Conservation (phyloP, 345 rosid species). For the Dovyalis caffra region DNA sequence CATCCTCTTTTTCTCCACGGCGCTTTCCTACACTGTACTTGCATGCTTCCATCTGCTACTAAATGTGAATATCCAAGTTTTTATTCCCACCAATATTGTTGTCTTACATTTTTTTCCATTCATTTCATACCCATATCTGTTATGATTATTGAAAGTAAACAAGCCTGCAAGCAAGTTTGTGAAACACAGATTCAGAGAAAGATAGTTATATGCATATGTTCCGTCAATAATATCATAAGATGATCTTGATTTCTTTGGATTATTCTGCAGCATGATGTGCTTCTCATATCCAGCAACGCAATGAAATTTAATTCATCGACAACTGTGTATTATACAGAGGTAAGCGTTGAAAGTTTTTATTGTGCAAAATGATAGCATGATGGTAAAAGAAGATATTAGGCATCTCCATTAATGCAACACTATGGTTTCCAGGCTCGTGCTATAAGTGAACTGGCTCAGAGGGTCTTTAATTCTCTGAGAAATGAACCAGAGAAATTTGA, state of each 20-base stretch:
- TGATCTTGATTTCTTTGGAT: background rate
- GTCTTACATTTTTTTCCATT: background rate
- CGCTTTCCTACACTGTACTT: background rate
- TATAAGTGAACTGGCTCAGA: constrained; percentile 12
- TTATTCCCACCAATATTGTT: too few relatives aligned
- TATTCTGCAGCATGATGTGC: constrained; percentile 30
- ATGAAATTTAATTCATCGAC: constrained; percentile 24
- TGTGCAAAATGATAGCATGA: background rate
- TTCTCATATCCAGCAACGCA: constrained; percentile 30
- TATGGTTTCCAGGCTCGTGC: constrained; percentile 21
- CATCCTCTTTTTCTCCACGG: background rate
- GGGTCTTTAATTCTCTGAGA: constrained; percentile 13
- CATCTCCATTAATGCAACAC: background rate
- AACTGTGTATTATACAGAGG: constrained; percentile 22
- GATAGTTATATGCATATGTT: background rate
- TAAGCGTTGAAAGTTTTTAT: background rate
- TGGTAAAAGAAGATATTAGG: background rate
- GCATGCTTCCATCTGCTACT: background rate
- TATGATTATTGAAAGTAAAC: background rate
- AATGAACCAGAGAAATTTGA: constrained; percentile 22
- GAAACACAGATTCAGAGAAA: background rate
- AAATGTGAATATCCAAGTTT: background rate
- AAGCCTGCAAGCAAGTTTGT: background rate
- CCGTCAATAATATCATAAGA: background rate
- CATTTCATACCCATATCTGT: background rate